phyloP scores from a whole-genome alignment of 257 asterid genomes.

The Nicotiana paniculata region DNA sequence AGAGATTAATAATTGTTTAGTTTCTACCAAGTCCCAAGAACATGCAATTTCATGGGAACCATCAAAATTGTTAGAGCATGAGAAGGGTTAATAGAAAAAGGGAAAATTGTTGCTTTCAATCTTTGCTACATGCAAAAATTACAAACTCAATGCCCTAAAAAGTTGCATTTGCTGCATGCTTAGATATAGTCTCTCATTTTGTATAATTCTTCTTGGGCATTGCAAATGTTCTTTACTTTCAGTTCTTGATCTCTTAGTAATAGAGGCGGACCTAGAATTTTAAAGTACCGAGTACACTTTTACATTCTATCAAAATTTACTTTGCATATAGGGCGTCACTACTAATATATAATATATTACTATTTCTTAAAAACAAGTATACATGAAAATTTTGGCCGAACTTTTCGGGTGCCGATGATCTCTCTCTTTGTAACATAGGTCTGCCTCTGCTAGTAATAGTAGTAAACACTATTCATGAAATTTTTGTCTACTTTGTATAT shows the following conservation, averaged over 20 bases:
- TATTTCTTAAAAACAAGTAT: no score
- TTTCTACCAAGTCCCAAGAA: conserved; percentile 9
- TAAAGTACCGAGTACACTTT: no score
- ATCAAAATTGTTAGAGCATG: conserved; percentile 13
- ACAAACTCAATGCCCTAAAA: conserved; percentile 19
- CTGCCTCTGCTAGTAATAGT: no score
- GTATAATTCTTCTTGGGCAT: conserved; percentile 19
- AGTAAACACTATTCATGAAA: no score
- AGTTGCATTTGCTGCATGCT: conserved; percentile 18
- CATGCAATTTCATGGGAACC: conserved; percentile 29
- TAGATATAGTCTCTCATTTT: not conserved
- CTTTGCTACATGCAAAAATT: not conserved
- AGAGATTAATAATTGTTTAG: not conserved
- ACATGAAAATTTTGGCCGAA: no score
- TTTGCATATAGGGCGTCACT: no score
- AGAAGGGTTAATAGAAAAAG: conserved; percentile 5
- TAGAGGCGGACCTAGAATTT: no score
- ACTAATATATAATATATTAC: no score
- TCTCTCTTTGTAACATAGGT: no score
- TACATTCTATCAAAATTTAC: no score
- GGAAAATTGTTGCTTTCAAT: not conserved
- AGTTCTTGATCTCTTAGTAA: not conserved
- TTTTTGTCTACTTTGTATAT: no score
- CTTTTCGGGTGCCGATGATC: no score
- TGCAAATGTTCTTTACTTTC: conserved; percentile 15